phyloP scores from a whole-genome alignment of 441 rosid species.

The Breynia disticha region DNA sequence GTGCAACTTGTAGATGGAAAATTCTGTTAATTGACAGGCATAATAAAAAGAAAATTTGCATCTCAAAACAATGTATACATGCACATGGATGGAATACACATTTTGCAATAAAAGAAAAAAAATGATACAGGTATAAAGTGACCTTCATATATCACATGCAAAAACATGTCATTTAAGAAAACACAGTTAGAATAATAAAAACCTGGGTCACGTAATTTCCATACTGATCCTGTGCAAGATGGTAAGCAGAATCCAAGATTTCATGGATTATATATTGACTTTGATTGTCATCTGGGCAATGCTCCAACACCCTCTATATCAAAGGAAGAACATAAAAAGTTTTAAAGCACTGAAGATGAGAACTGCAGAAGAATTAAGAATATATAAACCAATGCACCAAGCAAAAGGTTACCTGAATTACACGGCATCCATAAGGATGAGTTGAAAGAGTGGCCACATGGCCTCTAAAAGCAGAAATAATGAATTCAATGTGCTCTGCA shows the following conservation, averaged over 20 bases:
- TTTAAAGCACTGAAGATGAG: slow-evolving; percentile 1
- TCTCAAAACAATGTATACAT: too few relatives aligned
- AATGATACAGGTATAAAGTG: too few relatives aligned
- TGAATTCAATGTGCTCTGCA: slow-evolving; percentile 59
- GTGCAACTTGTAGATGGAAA: too few relatives aligned
- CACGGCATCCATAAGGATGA: slow-evolving; percentile 98
- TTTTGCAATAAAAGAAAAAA: not conserved
- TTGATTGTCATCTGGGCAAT: slow-evolving; percentile 69
- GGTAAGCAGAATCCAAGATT: slow-evolving; percentile 69
- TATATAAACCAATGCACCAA: not conserved
- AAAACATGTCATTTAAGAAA: not conserved
- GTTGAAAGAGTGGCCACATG: slow-evolving; percentile 82
- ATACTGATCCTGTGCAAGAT: slow-evolving; percentile 95
- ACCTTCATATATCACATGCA: not conserved
- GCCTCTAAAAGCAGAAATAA: slow-evolving; percentile 74
- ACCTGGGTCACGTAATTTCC: slow-evolving; percentile 99
- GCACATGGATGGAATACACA: too few relatives aligned
- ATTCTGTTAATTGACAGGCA: too few relatives aligned
- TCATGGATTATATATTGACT: slow-evolving; percentile 83
- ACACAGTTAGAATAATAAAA: not conserved
- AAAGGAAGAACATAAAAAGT: slow-evolving; percentile 18
- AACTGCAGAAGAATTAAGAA: too few relatives aligned
- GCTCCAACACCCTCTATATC: slow-evolving; percentile 88
- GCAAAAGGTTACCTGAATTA: slow-evolving; percentile 58
- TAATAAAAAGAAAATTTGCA: too few relatives aligned